Base-by-base conservation (phyloP, 2,329 filamentous ascomycete species). In the Penicillium sp. region DNA sequence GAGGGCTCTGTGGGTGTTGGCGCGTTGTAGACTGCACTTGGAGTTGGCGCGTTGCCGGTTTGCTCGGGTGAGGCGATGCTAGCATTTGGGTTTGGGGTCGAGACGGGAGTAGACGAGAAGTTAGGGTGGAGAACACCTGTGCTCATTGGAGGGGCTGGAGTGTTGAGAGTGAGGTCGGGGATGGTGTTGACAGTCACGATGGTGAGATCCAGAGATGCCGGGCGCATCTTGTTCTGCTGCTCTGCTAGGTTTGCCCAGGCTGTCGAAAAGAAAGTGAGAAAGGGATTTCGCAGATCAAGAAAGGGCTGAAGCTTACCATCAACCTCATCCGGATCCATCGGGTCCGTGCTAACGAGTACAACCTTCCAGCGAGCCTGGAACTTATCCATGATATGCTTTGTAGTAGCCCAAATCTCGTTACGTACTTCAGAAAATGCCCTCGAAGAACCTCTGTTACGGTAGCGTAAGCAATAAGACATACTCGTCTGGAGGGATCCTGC, bases 331-430 rank as follows among this genome's bases (percentile, higher is more conserved):
- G 77, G 65, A 20, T 83, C 82, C 65, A 84, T 77, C 25, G 79
- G 75, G 7, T 83, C 84, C 4, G 79, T 78, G 66, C 79, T 82
- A 2, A 81, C 82, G 43, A 88, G 74, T 54, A 84, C 81, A 4
- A 88, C 70, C 25, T 82, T 82, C 84, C 85, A 87, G 10, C 79
- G 78, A 5, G 82, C 79, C 59, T 81, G 78, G 51, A 80, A 75
- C 47, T 77, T 79, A 17, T 81, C 78, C 65, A 87, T 76, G 17
- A 88, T 82, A 38, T 83, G 81, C 45, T 81, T 75, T 0, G 84
- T 87, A 11, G 81, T 81, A 31, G 81, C 77, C 83, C 85, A 87
- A 3, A 88, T 82, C 54, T 87, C 84, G 61, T 77, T 77, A 14
- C 82, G 80, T 12, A 86, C 76, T 35, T 86, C 83, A 5, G 74